Evolutionary conservation across 257 asterid species (phyloP), one percentile per base, ranked within the genome.

Genomic region (Fraxinus anomala): DNA sequence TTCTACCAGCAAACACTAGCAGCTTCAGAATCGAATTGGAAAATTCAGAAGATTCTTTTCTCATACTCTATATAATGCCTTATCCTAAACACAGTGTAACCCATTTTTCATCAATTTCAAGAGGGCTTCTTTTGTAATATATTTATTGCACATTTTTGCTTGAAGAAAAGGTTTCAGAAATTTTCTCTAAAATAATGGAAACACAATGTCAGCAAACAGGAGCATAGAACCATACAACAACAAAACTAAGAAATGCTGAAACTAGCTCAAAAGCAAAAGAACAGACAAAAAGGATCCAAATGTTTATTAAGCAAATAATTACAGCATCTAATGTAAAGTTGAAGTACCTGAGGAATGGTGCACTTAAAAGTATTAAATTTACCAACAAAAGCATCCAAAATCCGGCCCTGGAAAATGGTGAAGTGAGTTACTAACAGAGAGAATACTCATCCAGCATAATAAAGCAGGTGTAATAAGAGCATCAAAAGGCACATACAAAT

Each of bases 371-470:
- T 96, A 88, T 91, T 96, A 84, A 96, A 96, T 84, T 96, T 96
- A 68, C 99, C 98, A 61, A 96, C 98, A 87, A 96, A 96, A 83
- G 99, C 99, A 82, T 96, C 99, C 92, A 96, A 83, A 83, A 96
- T 96, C 70, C 99, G 96, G 77, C 98, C 99, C 99, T 96, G 85
- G 28, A 72, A 86, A 74, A 70, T 67, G 47, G 69, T 69, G 34
- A 59, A 68, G 80, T 40, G 74, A 73, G 70, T 79, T 44, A 75
- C 76, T 16, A 16, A 72, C 49, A 74, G 44, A 70, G 63, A 78
- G 37, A 66, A 44, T 40, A 24, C 54, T 39, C 51, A 73, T 61
- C 71, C 30, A n/a, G 72, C 68, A 72, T 34, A 66, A 49, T 39
- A 75, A 54, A 77, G 61, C 74, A 72, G 40, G 66, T 69, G 75